phyloP scores from a whole-genome alignment of 192 early-diverging fungal species.

The Coemansia sp. region DNA sequence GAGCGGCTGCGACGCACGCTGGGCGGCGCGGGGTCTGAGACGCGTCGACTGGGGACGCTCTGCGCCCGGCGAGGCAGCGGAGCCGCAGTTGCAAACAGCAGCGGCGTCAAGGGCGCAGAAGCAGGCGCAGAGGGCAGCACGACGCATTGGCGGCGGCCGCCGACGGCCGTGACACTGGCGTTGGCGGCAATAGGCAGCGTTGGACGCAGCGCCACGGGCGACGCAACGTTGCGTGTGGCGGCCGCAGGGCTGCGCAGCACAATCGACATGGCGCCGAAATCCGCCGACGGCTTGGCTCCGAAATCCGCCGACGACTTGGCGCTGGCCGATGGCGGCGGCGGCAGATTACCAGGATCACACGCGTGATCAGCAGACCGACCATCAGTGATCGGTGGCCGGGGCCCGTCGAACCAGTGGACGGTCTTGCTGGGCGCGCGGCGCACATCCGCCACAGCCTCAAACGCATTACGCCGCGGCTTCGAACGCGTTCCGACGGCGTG shows the following conservation, averaged over 20 bases:
- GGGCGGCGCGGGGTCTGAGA: no score
- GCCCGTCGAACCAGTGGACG: slow-evolving; percentile 38
- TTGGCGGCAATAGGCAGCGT: slow-evolving; percentile 4
- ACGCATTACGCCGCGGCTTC: slow-evolving; percentile 3
- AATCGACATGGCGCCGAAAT: slow-evolving; percentile 39
- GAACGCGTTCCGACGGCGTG: neutral
- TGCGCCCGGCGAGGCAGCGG: no score
- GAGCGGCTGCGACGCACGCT: no score
- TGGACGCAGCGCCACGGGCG: neutral
- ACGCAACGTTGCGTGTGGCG: slow-evolving; percentile 20
- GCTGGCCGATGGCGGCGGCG: slow-evolving; percentile 7
- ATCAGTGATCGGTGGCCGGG: neutral
- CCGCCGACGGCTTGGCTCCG: slow-evolving; percentile 32
- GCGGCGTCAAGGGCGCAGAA: slow-evolving; percentile 6
- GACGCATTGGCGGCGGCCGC: slow-evolving; percentile 11
- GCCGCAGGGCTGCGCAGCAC: slow-evolving; percentile 36
- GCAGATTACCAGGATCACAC: neutral
- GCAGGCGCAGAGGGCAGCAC: neutral
- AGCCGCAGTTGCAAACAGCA: no score
- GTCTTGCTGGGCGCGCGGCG: slow-evolving; percentile 17
- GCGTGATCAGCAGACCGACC: neutral
- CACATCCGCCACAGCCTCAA: neutral
- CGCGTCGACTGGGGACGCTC: no score
- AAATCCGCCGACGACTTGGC: slow-evolving; percentile 31
- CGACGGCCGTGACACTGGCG: slow-evolving; percentile 45